phyloP scores from a whole-genome alignment of 163 green algal genomes.

The Chlorella variabilis region DNA sequence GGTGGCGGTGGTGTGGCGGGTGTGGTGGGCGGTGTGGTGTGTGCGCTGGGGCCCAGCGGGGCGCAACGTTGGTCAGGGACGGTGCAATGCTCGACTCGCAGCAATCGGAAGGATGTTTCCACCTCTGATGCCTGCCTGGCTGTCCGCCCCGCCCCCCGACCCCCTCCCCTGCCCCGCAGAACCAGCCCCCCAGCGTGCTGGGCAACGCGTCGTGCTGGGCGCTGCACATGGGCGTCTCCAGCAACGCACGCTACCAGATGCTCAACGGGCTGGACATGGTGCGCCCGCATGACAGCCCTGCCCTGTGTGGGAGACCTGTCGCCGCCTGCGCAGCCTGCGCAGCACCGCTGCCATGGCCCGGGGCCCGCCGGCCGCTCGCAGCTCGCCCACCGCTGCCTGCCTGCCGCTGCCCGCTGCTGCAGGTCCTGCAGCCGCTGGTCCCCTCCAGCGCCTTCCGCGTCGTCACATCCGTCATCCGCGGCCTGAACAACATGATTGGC shows the following conservation, averaged over 20 bases:
- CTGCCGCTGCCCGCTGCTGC: no score
- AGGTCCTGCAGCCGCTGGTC: slow-evolving; percentile 79
- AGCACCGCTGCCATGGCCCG: not conserved
- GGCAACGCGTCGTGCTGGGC: slow-evolving; percentile 91
- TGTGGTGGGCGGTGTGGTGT: not conserved
- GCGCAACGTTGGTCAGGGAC: no score
- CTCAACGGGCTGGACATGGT: slow-evolving; percentile 92
- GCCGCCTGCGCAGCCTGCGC: not conserved
- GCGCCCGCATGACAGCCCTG: not conserved
- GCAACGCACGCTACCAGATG: slow-evolving; percentile 94
- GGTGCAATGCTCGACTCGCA: no score
- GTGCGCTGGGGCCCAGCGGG: no score
- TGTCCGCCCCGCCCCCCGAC: not conserved
- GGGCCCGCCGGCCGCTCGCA: not conserved
- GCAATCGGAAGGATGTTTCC: no score
- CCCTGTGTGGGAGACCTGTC: not conserved
- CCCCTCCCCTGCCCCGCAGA: slow-evolving; percentile 57
- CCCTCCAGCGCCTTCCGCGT: slow-evolving; percentile 76
- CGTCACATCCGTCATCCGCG: slow-evolving; percentile 83
- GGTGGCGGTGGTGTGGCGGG: not conserved
- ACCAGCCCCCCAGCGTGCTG: slow-evolving; percentile 85
- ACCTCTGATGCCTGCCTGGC: not conserved
- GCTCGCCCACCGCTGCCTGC: not conserved
- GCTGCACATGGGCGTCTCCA: slow-evolving; percentile 94
- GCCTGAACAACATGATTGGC: slow-evolving; percentile 91